Evolutionary conservation across 148 eudicot genomes (phyloP), one percentile per base, ranked within the genome.

Genomic region (Diospyros lotus): DNA sequence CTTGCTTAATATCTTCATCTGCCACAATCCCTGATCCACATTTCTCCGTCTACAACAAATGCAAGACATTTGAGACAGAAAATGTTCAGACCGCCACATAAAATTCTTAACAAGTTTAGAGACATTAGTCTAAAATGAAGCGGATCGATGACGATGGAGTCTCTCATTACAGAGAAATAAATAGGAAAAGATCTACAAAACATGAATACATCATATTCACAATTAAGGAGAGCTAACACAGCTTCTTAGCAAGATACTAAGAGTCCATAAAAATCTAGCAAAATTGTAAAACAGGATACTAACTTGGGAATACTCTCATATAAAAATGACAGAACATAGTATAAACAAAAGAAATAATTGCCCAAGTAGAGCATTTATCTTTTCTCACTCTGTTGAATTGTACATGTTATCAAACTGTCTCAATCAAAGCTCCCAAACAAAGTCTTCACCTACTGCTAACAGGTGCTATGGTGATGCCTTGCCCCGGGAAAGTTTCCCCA

Each of bases 1-100:
- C 97, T 82, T 76, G 85, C 81, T 84, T 88, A 58, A 96, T 96
- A 83, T 96, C 97, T 88, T 96, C 99, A 75, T 91, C 93, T 56
- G 97, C 98, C 73, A 93, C 94, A 78, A 96, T 84, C 72, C 99
- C 99, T 64, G 93, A 82, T 75, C 99, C 99, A 78, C 99, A 96
- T 83, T 93, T 96, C 83, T 96, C 98, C 44, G 99, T 96, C 99
- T 96, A 88, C 77, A 82, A 71, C 62, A 75, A 80, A 85, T 72
- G 79, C 60, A 73, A 72, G 72, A 79, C 28, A 28, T 28, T 28
- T 28, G 28, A 46, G 62, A 58, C 10, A 64, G 53, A 69, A 40
- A 73, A 58, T 41, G n/a, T 10, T 28, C 64, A 40, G 44, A 59
- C n/a, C 38, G 28, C 43, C 62, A 69, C 11, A 50, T 9, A 42